Evolutionary conservation across 2,329 filamentous ascomycete genomes (phyloP).

Genomic region (Cladophialophora bantiana): DNA sequence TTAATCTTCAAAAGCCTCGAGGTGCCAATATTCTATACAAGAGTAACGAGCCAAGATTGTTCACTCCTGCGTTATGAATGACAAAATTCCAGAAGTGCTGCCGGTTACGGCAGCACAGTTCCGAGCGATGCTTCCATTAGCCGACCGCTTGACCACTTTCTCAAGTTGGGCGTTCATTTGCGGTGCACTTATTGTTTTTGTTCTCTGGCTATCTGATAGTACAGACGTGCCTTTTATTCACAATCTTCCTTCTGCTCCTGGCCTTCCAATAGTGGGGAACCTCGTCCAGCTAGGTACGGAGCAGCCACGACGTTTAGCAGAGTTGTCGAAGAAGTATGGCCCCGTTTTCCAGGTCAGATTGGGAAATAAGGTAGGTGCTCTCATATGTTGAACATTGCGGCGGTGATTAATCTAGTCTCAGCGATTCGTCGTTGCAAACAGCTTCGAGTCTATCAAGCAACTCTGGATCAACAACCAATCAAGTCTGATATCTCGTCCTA

Average conservation of each 20-base stretch:
- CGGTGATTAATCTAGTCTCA: conserved; percentile 42
- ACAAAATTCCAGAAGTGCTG: conserved; percentile 12
- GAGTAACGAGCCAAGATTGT: not conserved
- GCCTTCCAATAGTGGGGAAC: conserved; percentile 68
- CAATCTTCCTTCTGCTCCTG: conserved; percentile 66
- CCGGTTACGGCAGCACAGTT: conserved; percentile 32
- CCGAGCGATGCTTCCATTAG: conserved; percentile 18
- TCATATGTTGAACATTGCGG: not conserved
- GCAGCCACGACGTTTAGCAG: conserved; percentile 61
- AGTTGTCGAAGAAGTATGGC: conserved; percentile 67
- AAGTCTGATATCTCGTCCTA: conserved; percentile 77
- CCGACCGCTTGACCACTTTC: not conserved
- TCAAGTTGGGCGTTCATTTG: conserved; percentile 32
- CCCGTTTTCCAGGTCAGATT: conserved; percentile 64
- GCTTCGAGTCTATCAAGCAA: conserved; percentile 72
- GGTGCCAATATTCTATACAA: not conserved
- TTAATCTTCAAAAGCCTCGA: not conserved
- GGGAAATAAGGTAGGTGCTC: conserved; percentile 53
- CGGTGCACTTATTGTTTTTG: conserved; percentile 47
- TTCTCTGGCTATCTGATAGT: conserved; percentile 51
- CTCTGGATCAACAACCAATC: conserved; percentile 82
- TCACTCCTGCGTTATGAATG: not conserved
- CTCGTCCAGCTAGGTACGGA: conserved; percentile 65
- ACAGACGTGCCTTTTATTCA: conserved; percentile 68
- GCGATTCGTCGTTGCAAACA: conserved; percentile 79